Evolutionary conservation across 129 eudicot genomes (phyloP), one percentile per base, ranked within the genome.

Genomic region (Centrapalus pauciflorus): DNA sequence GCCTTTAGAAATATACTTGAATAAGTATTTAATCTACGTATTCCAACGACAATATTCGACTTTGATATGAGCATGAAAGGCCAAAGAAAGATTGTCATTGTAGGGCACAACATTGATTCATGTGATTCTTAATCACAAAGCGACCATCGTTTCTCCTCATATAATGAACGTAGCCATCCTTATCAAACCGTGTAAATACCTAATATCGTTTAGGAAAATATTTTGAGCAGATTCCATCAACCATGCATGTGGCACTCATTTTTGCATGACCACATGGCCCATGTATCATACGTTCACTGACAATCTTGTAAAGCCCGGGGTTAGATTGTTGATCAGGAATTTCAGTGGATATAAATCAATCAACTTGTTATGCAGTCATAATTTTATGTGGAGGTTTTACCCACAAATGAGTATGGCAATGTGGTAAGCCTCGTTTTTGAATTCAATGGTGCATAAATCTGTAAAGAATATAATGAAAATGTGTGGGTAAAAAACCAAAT

Each of bases 261-360:
- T 46, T 14, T 46, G 54, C 54, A 46, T 13, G 54, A 46, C 54
- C 54, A 19, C 54, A 46, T 46, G 54, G 51, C n/a, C 51, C 51
- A 43, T 43, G 51, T 19, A 43, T 43, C 51, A 43, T 43, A 14
- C 12, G 19, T 8, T 46, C 21, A 7, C n/a, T 38, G 46, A 38
- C 46, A 38, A 38, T 38, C 46, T 38, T 38, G 46, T 38, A 38
- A 4, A 38, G 54, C 2, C 16, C 8, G 7, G 54, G 21, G 16
- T 46, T 8, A 46, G 5, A 21, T 0, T 1, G 8, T 46, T 21
- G 54, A 46, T 46, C 25, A 17, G 54, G 54, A 23, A 46, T 46
- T 46, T 46, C 54, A 46, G 54, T 23, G 16, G 54, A 16, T 13
- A 46, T 46, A 17, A 46, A 46, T 5, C 16, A 8, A 17, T 46